Evolutionary conservation across 805 yeast species (phyloP).

Genomic region (Kuraishia piskuri): DNA sequence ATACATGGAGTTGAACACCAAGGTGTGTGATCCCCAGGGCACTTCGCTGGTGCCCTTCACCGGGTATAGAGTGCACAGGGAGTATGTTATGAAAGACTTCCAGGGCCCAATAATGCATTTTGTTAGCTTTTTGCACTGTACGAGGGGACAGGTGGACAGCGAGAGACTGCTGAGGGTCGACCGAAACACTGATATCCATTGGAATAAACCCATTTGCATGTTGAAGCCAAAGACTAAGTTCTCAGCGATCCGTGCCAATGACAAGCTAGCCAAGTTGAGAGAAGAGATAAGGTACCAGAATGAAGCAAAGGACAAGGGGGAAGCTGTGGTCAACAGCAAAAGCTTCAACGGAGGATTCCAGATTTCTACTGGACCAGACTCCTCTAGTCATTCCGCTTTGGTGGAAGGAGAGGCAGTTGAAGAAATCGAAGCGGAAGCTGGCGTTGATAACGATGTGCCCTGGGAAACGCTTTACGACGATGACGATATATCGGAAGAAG

Average conservation of each 20-base stretch:
- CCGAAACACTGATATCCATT: slow-evolving; percentile 32
- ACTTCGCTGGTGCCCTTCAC: slow-evolving; percentile 30
- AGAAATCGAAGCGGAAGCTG: background rate
- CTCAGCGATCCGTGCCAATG: background rate
- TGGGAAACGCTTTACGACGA: background rate
- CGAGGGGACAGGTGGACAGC: slow-evolving; percentile 37
- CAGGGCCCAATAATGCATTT: slow-evolving; percentile 31
- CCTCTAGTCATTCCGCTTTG: background rate
- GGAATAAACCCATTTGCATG: slow-evolving; percentile 41
- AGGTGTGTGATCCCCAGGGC: slow-evolving; percentile 26
- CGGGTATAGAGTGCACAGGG: slow-evolving; percentile 48
- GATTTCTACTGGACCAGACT: background rate
- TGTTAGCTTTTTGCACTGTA: slow-evolving; percentile 42
- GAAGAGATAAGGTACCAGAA: background rate
- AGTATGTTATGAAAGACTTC: slow-evolving; percentile 31
- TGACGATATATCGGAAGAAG: background rate
- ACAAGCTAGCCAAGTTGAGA: background rate
- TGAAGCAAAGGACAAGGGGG: background rate
- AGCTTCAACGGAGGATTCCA: background rate
- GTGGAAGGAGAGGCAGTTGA: background rate
- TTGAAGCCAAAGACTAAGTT: slow-evolving; percentile 20
- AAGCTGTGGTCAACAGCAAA: background rate
- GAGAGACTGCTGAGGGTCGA: slow-evolving; percentile 26
- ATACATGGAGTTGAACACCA: slow-evolving; percentile 5
- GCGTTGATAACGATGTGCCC: background rate